Evolutionary conservation across 257 asterid genomes (phyloP).

Genomic region (Gardenia jasminoides): DNA sequence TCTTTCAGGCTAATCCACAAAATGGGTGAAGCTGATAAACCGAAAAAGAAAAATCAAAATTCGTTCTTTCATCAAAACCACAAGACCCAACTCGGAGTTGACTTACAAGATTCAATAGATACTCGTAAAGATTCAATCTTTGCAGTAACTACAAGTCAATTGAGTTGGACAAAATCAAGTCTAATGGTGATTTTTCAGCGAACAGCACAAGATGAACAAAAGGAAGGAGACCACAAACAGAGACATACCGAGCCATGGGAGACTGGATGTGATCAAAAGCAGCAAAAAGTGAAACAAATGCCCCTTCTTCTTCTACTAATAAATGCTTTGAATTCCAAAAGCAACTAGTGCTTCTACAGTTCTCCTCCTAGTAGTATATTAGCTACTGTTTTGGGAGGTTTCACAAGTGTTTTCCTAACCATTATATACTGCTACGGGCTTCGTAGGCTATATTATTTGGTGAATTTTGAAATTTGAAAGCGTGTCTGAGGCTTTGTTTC

Average conservation of each 20-base stretch:
- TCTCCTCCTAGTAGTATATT: no score
- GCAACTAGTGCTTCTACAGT: not conserved
- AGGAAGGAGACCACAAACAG: not conserved
- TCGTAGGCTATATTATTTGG: not conserved
- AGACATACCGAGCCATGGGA: slow-evolving; percentile 60
- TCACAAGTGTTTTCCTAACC: slow-evolving; percentile 9
- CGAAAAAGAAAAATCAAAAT: not conserved
- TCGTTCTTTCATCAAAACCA: slow-evolving; percentile 15
- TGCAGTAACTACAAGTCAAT: not conserved
- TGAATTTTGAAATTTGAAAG: slow-evolving; percentile 15
- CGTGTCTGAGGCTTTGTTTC: not conserved
- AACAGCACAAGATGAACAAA: not conserved
- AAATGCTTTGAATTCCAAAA: not conserved
- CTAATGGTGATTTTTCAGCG: slow-evolving; percentile 14
- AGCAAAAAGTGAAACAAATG: slow-evolving; percentile 2
- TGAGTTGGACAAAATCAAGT: slow-evolving; percentile 15
- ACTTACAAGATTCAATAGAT: slow-evolving; percentile 21
- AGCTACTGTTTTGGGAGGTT: not conserved
- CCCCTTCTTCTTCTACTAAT: not conserved
- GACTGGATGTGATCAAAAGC: slow-evolving; percentile 24
- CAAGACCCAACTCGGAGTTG: slow-evolving; percentile 27
- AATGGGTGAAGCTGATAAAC: not conserved
- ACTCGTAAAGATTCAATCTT: slow-evolving; percentile 25
- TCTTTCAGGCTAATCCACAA: not conserved
- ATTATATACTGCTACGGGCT: no score